Evolutionary conservation across 208 protist genomes (phyloP), one percentile per base, ranked within the genome.

Genomic region (Leishmania martiniquensis): DNA sequence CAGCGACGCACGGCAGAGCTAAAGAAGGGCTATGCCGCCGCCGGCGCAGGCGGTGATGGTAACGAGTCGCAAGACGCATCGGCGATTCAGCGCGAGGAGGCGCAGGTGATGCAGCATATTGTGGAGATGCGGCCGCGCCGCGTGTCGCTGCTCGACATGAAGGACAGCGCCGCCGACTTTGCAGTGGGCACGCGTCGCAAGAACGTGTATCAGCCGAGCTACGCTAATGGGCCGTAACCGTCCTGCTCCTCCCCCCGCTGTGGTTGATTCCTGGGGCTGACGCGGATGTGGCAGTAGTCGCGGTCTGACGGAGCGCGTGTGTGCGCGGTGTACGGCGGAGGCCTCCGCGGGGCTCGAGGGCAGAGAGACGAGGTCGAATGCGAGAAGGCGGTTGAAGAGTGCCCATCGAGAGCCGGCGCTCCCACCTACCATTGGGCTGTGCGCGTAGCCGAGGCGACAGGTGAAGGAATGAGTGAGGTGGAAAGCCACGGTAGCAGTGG

Each of bases 121-220:
- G 84, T 95, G n/a, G 42, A 69, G 17, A 91, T 94, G 90, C 80
- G 86, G 72, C 93, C 93, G 12, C 81, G 90, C 15, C 87, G 88
- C 66, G 71, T 95, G 32, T 95, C 94, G 47, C 74, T 96, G 81
- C 78, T 96, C 52, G 94, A 96, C 70, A 85, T 95, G 84, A 96
- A 96, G 85, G 94, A 97, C 81, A 95, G 92, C 71, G 85, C 89
- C 0, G 84, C 91, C 13, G 94, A 97, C 84, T 96, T 96, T 65
- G 89, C 93, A 45, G 86, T 95, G 44, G 94, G 94, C 3, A 85
- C 80, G 37, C 83, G 84, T 7, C 91, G 87, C 29, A 94, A 95
- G 86, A 96, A 97, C 80, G 85, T 89, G 5, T 97, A 93, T 76
- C 65, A 85, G 65, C 76, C 85, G 4, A 47, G 45, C 10, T 72